Conservation (phyloP, 306 rosid species). For the Dalbergia cochinchinensis region DNA sequence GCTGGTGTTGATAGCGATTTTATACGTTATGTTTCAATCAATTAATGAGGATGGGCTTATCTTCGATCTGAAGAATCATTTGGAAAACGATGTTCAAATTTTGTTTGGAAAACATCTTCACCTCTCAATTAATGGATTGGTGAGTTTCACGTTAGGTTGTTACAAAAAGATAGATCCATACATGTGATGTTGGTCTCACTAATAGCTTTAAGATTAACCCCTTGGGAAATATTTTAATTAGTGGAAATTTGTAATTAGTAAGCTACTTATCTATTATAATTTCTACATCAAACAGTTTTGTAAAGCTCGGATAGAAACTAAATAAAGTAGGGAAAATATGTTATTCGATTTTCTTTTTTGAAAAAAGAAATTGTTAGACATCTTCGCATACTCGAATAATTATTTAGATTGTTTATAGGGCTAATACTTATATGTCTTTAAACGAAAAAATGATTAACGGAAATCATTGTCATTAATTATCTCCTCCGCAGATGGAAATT, state of each 20-base stretch:
- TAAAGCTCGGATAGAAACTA: too few species aligned
- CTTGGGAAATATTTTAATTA: not conserved
- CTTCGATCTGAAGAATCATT: not conserved
- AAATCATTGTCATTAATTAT: too few species aligned
- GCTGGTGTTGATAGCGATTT: not conserved
- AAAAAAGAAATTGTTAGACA: too few species aligned
- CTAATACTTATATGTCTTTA: too few species aligned
- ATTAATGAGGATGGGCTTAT: not conserved
- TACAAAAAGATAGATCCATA: not conserved
- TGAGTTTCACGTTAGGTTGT: conserved; percentile 26
- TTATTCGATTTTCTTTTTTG: too few species aligned
- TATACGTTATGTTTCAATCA: not conserved
- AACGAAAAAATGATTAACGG: not conserved
- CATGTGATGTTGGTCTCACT: not conserved
- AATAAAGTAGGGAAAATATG: too few species aligned
- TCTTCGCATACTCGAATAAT: too few species aligned
- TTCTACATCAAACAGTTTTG: too few species aligned
- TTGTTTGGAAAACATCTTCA: conserved; percentile 15
- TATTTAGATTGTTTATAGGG: too few species aligned
- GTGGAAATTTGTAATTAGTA: not conserved
- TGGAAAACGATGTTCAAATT: not conserved
- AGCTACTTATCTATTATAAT: not conserved
- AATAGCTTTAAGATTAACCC: not conserved
- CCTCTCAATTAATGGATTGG: conserved; percentile 2
- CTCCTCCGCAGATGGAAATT: too few species aligned